Percentiles rank a stretch among this genome's conserved stretches.
phyloP scores from a whole-genome alignment of 768 basidiomycete genomes.

The Leccinum rimulosum region DNA sequence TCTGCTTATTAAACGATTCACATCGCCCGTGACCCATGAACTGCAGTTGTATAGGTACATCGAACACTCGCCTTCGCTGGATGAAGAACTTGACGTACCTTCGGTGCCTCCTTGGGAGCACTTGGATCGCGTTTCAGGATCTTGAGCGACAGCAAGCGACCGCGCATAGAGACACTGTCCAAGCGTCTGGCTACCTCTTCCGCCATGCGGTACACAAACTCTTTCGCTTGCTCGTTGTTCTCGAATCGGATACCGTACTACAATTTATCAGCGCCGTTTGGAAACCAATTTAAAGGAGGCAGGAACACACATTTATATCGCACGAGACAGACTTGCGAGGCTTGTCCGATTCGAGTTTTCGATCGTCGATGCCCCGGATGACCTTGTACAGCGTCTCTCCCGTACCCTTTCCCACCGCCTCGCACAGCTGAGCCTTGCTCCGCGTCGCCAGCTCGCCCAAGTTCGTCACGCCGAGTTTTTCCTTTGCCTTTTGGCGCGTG shows the following conservation, averaged over 20 bases:
- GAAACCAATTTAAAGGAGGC: not conserved
- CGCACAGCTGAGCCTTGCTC: conserved; percentile 63
- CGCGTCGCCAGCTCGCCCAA: conserved; percentile 67
- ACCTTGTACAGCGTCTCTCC: conserved; percentile 87
- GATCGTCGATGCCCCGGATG: conserved; percentile 79
- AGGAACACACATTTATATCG: conserved; percentile 81
- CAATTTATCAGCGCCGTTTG: conserved; percentile 2
- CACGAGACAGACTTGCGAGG: conserved; percentile 89
- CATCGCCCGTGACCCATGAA: conserved; percentile 92
- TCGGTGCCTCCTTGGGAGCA: conserved; percentile 87
- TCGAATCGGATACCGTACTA: conserved; percentile 97
- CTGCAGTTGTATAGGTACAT: conserved; percentile 35
- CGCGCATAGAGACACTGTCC: conserved; percentile 63
- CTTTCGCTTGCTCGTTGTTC: conserved; percentile 74
- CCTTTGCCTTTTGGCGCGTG: conserved; percentile 71
- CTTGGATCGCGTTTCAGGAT: conserved; percentile 83
- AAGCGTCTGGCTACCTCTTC: conserved; percentile 74
- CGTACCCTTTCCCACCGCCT: conserved; percentile 71
- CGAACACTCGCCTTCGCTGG: not conserved
- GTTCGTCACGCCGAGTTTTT: conserved; percentile 70
- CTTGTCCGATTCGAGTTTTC: conserved; percentile 78
- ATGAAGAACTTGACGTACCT: conserved; percentile 47
- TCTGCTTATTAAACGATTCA: conserved; percentile 77
- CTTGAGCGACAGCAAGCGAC: conserved; percentile 79
- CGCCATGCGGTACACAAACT: conserved; percentile 74